phyloP scores from a whole-genome alignment of 768 basidiomycete genomes.

The Guyanaporus albipodus region DNA sequence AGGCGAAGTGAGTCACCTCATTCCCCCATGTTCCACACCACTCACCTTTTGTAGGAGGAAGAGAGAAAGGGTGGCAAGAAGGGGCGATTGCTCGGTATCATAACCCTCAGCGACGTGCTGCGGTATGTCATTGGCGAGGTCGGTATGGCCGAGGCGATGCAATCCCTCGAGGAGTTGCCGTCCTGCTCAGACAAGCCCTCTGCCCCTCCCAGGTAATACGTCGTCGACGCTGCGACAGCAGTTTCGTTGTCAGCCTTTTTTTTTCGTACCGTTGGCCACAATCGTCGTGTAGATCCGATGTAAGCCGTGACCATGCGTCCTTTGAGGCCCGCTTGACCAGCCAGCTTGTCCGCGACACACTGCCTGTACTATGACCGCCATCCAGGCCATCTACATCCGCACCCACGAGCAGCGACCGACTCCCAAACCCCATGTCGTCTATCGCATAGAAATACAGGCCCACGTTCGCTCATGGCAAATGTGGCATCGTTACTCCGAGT shows the following conservation, averaged over 20 bases:
- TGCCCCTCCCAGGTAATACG: conserved; percentile 11
- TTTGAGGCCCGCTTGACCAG: conserved; percentile 8
- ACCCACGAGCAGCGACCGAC: conserved; percentile 61
- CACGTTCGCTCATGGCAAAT: conserved; percentile 91
- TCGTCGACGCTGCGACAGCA: neutral
- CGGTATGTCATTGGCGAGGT: conserved; percentile 73
- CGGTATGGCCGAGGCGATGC: conserved; percentile 45
- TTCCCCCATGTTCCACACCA: neutral
- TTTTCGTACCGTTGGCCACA: conserved; percentile 3
- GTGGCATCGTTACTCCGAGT: conserved; percentile 94
- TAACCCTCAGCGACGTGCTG: conserved; percentile 85
- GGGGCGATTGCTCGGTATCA: conserved; percentile 79
- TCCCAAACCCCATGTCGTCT: conserved; percentile 80
- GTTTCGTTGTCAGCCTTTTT: neutral
- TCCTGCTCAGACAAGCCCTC: conserved; percentile 14
- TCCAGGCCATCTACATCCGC: conserved; percentile 71
- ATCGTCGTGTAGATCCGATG: conserved; percentile 15
- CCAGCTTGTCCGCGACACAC: neutral
- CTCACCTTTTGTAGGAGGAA: conserved; percentile 56
- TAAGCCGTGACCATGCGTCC: too few species aligned
- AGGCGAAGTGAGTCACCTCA: conserved; percentile 58
- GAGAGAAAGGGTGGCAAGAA: conserved; percentile 76
- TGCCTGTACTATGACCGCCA: conserved; percentile 52
- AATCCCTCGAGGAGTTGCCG: conserved; percentile 31
- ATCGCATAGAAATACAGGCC: conserved; percentile 79